Evolutionary conservation across 768 basidiomycete genomes (phyloP).

Genomic region (Tulasnella sp.): DNA sequence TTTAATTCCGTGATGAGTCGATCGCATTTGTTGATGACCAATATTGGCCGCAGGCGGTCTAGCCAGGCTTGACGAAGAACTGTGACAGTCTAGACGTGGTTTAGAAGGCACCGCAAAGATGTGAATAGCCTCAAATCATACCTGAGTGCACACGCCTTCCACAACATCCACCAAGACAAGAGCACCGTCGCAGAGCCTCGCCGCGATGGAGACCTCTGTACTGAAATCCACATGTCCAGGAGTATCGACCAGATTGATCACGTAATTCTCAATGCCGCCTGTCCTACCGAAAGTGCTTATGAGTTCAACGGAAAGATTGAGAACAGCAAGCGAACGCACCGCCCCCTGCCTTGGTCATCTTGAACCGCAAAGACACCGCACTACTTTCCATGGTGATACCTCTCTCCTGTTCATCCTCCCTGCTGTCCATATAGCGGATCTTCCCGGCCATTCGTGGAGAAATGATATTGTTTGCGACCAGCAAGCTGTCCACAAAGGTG

Average conservation of each 20-base stretch:
- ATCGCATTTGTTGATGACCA: conserved; percentile 96
- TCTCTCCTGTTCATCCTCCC: conserved; percentile 94
- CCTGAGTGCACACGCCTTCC: conserved; percentile 97
- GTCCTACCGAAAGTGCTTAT: not conserved
- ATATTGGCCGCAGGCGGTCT: conserved; percentile 76
- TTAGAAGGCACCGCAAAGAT: not conserved
- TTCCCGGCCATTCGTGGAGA: conserved; percentile 91
- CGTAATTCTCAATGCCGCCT: conserved; percentile 56
- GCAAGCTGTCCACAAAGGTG: conserved; percentile 85
- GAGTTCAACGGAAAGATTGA: not conserved
- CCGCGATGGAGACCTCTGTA: conserved; percentile 91
- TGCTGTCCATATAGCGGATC: conserved; percentile 85
- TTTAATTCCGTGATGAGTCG: conserved; percentile 89
- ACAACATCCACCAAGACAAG: conserved; percentile 93
- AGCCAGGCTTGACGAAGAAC: conserved; percentile 93
- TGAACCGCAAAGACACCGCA: conserved; percentile 82
- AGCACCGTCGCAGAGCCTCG: conserved; percentile 88
- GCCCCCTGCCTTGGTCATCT: conserved; percentile 54
- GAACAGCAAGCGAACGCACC: conserved; percentile 19
- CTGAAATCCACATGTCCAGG: conserved; percentile 99
- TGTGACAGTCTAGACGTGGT: conserved; percentile 62
- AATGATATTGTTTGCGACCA: conserved; percentile 97
- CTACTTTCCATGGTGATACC: conserved; percentile 99
- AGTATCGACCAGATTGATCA: conserved; percentile 95
- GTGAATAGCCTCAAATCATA: conserved; percentile 25